Evolutionary conservation across 805 yeast genomes (phyloP).

Genomic region (Cyberlindnera mississippiensis): DNA sequence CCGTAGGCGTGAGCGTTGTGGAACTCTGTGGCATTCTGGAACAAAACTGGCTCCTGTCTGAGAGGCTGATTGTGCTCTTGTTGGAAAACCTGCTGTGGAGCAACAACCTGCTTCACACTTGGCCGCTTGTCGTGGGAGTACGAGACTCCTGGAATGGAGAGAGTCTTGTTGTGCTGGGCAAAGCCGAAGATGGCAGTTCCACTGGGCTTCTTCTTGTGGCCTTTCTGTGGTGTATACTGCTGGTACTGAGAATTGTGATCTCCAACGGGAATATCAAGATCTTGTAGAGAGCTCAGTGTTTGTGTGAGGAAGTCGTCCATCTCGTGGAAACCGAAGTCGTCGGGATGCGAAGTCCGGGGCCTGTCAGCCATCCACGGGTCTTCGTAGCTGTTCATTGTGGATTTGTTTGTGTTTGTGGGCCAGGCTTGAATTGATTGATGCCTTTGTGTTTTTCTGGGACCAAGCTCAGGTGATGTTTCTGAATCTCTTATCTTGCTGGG

Average conservation of each 20-base stretch:
- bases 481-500: no score
- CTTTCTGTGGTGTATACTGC: slow-evolving; percentile 12
- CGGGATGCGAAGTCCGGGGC: background rate
- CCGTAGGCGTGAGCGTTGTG: slow-evolving; percentile 4
- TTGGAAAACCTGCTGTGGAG: slow-evolving; percentile 21
- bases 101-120: slow-evolving; percentile 14
- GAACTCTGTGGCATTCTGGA: slow-evolving; percentile 18
- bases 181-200: slow-evolving; percentile 83
- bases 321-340: slow-evolving; percentile 20
- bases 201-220: slow-evolving; percentile 60
- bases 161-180: slow-evolving; percentile 55
- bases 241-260: slow-evolving; percentile 13
- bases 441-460: background rate
- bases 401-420: background rate
- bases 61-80: slow-evolving; percentile 18
- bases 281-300: slow-evolving; percentile 52
- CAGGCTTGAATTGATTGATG: background rate
- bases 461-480: no score
- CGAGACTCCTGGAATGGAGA: slow-evolving; percentile 51
- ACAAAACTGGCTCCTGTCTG: slow-evolving; percentile 20
- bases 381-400: slow-evolving; percentile 13
- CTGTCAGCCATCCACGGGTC: slow-evolving; percentile 12
- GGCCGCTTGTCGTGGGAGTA: slow-evolving; percentile 1
- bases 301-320: slow-evolving; percentile 52
- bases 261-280: slow-evolving; percentile 55